phyloP scores from a whole-genome alignment of 2,329 filamentous ascomycete genomes.

The Verticillium albo-atrum region DNA sequence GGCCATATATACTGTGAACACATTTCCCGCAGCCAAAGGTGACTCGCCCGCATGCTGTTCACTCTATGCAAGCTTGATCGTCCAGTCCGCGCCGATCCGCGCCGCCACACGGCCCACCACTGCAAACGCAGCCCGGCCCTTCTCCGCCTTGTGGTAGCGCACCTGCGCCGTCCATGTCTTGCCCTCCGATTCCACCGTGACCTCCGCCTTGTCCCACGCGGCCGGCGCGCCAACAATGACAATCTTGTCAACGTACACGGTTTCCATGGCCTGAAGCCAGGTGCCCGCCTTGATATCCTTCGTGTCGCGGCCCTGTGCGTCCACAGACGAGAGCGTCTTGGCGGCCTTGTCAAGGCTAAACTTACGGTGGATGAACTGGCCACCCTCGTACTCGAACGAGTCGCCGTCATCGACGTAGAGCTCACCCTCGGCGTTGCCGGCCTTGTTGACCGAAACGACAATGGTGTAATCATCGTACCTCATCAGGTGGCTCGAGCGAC shows the following conservation, averaged over 20 bases:
- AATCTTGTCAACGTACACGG: slow-evolving; percentile 78
- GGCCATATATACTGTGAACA: background rate
- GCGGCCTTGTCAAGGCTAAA: slow-evolving; percentile 56
- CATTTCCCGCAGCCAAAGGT: background rate
- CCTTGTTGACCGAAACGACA: slow-evolving; percentile 67
- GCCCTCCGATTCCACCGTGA: slow-evolving; percentile 48
- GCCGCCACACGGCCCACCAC: slow-evolving; percentile 47
- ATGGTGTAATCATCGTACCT: slow-evolving; percentile 93
- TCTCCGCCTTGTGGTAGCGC: slow-evolving; percentile 49
- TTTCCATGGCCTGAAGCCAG: slow-evolving; percentile 75
- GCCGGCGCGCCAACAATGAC: slow-evolving; percentile 76
- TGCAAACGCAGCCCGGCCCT: slow-evolving; percentile 45
- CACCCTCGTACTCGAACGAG: slow-evolving; percentile 79
- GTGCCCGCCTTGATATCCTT: slow-evolving; percentile 58
- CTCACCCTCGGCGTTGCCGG: slow-evolving; percentile 63
- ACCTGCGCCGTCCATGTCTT: slow-evolving; percentile 54
- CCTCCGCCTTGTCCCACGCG: slow-evolving; percentile 65
- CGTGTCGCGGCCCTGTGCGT: slow-evolving; percentile 52
- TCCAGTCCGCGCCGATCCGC: slow-evolving; percentile 52
- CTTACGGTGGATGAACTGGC: slow-evolving; percentile 80
- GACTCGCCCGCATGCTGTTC: background rate
- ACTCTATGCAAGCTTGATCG: slow-evolving; percentile 25
- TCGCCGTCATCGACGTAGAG: slow-evolving; percentile 94
- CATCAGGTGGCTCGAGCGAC: slow-evolving; percentile 85
- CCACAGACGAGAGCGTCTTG: slow-evolving; percentile 62